A percentile compares a stretch with the other conserved stretches of the same genome.
Evolutionary conservation across 1,284 basidiomycete species (phyloP).

Genomic region (Ustilago xerochloae): DNA sequence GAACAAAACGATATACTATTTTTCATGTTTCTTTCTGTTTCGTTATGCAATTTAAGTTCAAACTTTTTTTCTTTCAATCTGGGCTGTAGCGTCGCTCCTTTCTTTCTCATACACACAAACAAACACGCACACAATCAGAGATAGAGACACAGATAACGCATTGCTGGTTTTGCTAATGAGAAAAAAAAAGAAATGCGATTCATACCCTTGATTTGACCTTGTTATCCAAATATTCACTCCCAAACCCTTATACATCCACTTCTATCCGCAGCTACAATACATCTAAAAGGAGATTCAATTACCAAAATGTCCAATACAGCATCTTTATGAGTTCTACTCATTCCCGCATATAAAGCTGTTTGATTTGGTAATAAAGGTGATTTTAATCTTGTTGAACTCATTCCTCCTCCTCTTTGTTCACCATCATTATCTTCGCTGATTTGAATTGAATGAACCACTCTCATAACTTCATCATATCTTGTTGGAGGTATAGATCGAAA

Average conservation of each 20-base stretch:
- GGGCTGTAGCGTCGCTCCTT: background rate
- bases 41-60: background rate
- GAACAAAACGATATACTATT: background rate
- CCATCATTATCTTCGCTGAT: background rate
- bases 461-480: background rate
- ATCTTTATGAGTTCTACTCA: constrained; percentile 76
- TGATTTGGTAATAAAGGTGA: constrained; percentile 52
- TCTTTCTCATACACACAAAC: background rate
- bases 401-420: background rate
- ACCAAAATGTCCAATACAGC: constrained; percentile 81
- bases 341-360: constrained; percentile 19
- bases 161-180: too few species aligned
- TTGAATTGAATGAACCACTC: constrained; percentile 18
- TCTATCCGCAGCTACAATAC: constrained; percentile 83
- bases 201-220: too few species aligned
- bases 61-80: background rate
- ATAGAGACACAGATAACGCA: background rate
- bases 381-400: constrained; percentile 21
- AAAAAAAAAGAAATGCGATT: too few species aligned
- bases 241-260: constrained; percentile 61
- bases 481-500: constrained; percentile 12
- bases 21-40: background rate
- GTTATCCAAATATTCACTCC: constrained; percentile 53
- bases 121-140: background rate
- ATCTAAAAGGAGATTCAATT: constrained; percentile 86